Evolutionary conservation across 768 basidiomycete species (phyloP).

Genomic region (Serendipita indica): DNA sequence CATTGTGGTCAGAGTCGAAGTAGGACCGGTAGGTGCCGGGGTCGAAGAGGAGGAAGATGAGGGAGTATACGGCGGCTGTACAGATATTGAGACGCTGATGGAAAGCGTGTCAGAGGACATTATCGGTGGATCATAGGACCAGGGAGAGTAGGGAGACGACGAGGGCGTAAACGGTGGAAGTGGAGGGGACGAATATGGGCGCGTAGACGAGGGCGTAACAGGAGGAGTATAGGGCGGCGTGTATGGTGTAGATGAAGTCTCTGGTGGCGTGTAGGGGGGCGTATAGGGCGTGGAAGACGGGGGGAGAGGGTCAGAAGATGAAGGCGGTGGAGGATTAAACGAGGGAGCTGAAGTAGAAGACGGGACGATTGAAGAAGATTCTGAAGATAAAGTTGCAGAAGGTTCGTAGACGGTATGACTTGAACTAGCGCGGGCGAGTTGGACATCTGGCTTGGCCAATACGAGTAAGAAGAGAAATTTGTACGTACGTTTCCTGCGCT

Average conservation of each 20-base stretch:
- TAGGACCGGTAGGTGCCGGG: not conserved
- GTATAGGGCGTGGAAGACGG: constrained; percentile 5
- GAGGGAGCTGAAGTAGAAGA: not conserved
- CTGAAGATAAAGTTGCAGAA: not conserved
- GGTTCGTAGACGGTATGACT: too few relatives aligned
- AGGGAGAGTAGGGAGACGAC: not conserved
- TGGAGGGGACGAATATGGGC: not conserved
- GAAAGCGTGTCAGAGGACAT: not conserved
- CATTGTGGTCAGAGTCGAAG: not conserved
- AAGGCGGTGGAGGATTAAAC: not conserved
- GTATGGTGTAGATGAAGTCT: not conserved
- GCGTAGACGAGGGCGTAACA: not conserved
- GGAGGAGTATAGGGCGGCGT: not conserved
- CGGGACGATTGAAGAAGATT: not conserved
- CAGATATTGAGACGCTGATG: not conserved
- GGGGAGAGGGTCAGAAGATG: not conserved
- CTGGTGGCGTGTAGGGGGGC: not conserved
- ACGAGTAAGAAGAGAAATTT: not conserved
- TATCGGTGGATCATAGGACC: not conserved
- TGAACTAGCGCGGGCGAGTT: not conserved
- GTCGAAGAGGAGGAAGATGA: not conserved
- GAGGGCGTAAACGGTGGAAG: not conserved
- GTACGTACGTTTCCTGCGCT: not conserved
- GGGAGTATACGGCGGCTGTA: not conserved
- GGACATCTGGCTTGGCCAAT: not conserved